Conservation (phyloP, 1,139 yeast species). For the Pichia sp. region DNA sequence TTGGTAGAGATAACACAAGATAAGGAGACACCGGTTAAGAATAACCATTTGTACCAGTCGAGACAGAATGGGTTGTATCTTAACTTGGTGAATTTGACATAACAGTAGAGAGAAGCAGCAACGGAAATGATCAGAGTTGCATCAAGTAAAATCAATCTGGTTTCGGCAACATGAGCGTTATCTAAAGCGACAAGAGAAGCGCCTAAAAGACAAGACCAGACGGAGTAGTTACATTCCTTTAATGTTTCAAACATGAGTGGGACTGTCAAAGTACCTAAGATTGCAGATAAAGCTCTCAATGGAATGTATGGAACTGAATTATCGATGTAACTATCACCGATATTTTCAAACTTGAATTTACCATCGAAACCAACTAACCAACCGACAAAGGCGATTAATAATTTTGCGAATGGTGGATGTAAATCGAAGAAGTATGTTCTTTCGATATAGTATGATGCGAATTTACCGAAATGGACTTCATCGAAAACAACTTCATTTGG, state of each 20-base stretch:
- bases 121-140: constrained; percentile 83
- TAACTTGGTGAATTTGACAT: constrained; percentile 74
- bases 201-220: constrained; percentile 78
- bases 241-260: constrained; percentile 81
- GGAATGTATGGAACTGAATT: constrained; percentile 89
- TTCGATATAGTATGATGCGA: constrained; percentile 84
- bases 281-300: constrained; percentile 77
- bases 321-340: constrained; percentile 77
- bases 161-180: constrained; percentile 90
- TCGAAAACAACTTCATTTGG: constrained; percentile 95
- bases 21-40: constrained; percentile 77
- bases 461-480: constrained; percentile 97
- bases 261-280: constrained; percentile 78
- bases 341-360: constrained; percentile 82
- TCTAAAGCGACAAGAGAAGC: constrained; percentile 81
- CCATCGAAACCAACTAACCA: constrained; percentile 90
- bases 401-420: constrained; percentile 97
- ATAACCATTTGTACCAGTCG: constrained; percentile 88
- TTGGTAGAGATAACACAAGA: constrained; percentile 93
- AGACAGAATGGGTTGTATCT: constrained; percentile 64
- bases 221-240: constrained; percentile 78
- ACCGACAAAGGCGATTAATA: constrained; percentile 88
- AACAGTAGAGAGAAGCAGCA: constrained; percentile 74
- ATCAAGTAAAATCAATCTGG: constrained; percentile 86
- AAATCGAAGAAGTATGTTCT: constrained; percentile 90